These are phyloP conservation scores for Odontarrhena argentea DNA, from an alignment of 345 rosid species.

Conservation along the genomic window DNA sequence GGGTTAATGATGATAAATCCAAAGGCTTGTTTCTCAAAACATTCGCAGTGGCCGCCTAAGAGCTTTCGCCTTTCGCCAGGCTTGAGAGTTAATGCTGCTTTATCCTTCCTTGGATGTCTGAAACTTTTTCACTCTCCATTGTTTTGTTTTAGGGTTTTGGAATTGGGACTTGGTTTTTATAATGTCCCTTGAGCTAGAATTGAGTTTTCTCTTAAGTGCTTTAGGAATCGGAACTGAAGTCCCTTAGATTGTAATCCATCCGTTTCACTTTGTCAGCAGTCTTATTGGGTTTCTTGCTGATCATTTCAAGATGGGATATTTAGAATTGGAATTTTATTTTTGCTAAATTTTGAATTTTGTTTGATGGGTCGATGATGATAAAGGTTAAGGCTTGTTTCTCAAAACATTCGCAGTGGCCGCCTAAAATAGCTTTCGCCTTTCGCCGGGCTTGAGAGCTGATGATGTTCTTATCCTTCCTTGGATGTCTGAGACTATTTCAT, in stretches of 20 bases:
- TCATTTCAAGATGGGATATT: too few relatives aligned
- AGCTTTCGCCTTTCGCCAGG: constrained; percentile 41
- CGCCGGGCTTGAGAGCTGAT: constrained; percentile 67
- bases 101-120: constrained; percentile 44
- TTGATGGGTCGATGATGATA: constrained; percentile 38
- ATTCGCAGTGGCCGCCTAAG: constrained; percentile 81
- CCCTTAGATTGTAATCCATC: too few relatives aligned
- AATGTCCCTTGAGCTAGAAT: constrained; percentile 21
- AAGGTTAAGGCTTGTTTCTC: constrained; percentile 63
- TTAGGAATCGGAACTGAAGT: too few relatives aligned
- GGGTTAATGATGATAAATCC: constrained; percentile 45
- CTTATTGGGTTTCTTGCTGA: too few relatives aligned
- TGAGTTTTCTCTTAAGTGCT: neutral
- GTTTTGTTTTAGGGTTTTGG: neutral
- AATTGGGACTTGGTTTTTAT: constrained; percentile 11
- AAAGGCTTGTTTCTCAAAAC: constrained; percentile 76
- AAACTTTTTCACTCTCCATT: neutral
- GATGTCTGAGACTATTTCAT: constrained; percentile 42
- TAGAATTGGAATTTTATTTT: neutral
- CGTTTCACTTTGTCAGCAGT: too few relatives aligned
- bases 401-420: constrained; percentile 90
- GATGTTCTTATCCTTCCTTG: constrained; percentile 66
- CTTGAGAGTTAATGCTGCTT: constrained; percentile 39
- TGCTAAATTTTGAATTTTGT: too few relatives aligned
- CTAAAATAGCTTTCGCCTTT: constrained; percentile 69